Evolutionary conservation across 192 early-diverging fungal genomes (phyloP), one percentile per base, ranked within the genome.

Genomic region (Chytriomyces sp.): DNA sequence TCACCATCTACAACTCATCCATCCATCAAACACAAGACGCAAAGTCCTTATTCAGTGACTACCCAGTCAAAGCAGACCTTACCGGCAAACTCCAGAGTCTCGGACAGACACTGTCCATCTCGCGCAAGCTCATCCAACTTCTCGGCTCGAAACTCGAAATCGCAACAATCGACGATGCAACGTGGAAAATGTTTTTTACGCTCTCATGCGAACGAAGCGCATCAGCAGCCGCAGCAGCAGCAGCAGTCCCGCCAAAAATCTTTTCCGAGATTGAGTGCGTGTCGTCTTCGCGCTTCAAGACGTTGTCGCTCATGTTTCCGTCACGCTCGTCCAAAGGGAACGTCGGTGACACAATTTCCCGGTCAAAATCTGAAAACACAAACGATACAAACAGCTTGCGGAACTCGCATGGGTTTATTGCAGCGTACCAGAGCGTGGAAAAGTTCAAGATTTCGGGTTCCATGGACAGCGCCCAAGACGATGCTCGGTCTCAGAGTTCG

Each of bases 161-260:
- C 44, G 18, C 10, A n/a, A 13, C 47, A 18, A 67, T 45, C 10
- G 47, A 46, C 5, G 43, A 28, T 9, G 45, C 13, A 67, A 46
- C 10, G 24, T 67, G 65, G 65, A 67, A 67, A 46, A 67, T 67
- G 7, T 13, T 45, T 13, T 45, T 67, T 46, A 67, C 13, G 6
- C 47, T 67, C 26, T 45, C 18, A 46, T 26, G 43, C 65, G 18
- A 67, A 26, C 65, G 47, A 13, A 57, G 13, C 20, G 16, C 53
- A 57, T 5, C 53, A 20, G 3, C 11, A 57, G 3, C 20, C 20
- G 16, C 53, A 57, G 7, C 9, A 53, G 5, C 53, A 20, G 3
- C 11, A 57, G 3, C 20, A 13, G 16, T 57, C 13, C 53, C 53
- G 0, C 53, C 13, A 3, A 23, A 20, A 64, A 28, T 11, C 20